Base-by-base conservation (phyloP, 106 monocot genomes). In the Gastrodia elata region DNA sequence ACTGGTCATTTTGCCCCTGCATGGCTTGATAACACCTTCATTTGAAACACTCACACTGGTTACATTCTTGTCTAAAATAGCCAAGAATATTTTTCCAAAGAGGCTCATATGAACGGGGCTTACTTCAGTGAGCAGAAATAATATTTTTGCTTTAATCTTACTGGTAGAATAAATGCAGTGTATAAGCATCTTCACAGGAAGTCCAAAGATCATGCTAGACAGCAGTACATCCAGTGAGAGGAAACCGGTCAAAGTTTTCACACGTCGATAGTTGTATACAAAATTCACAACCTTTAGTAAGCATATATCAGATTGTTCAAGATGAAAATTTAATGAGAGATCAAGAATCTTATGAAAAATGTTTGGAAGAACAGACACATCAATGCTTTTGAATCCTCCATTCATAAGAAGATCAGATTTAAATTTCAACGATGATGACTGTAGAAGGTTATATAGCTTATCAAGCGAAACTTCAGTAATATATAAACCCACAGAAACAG, bases 61-160 rank as follows among this genome's bases (percentile, higher is more conserved):
- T 8, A 38, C 71, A 32, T 78, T 71, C n/a, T 83, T 84, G 34
- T 44, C 48, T 64, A 97, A 13, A 39, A 84, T 46, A 39, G 76
- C 78, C 57, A 84, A 74, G 41, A 93, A 87, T 48, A 77, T 67
- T 77, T 84, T 81, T 6, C 92, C 83, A 75, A 91, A 97, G 46
- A 91, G 71, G 10, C 76, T 68, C 73, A 84, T 77, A 65, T 93
- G 90, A 64, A 82, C 52, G 71, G 88, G 74, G 75, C 90, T 97
- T 43, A 79, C 65, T 83, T 88, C 84, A 83, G 78, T 68, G 72
- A 97, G 79, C 46, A 83, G 43, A 35, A 78, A 79, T 3, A 97
- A 33, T 39, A 73, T 73, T 83, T 74, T 85, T 64, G 85, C 74
- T 75, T 97, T 93, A 26, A 80, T 75, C 80, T 83, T 88, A 70